Base-by-base conservation (phyloP, 192 early-diverging fungal species). In the Glomus cerebriforme region DNA sequence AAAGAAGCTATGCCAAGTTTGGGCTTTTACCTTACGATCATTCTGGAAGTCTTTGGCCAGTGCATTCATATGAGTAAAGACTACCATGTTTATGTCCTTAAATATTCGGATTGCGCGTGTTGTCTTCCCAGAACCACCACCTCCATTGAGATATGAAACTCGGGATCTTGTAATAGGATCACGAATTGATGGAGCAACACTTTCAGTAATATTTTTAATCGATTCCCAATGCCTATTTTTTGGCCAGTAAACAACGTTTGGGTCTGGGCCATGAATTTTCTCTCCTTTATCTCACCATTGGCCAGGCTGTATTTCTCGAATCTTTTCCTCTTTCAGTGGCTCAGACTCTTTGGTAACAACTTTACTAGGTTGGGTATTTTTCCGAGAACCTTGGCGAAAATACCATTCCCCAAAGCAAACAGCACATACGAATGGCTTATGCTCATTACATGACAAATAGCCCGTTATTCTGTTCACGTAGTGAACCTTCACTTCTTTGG, bases 101-200 rank as follows among this genome's bases (percentile, higher is more conserved):
- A 73, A 73, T 9, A 73, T 73, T 58, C 26, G 72, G 34, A 73
- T 73, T 27, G 72, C 72, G 24, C 27, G 49, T 58, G 72, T 73
- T 73, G 72, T 73, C 26, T 73, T 73, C 2, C 27, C 72, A 73
- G 72, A 73, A 24, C 49, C 72, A 31, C 72, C 49, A 7, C 26
- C 17, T 59, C 72, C 26, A 73, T 73, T 73, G 37, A 73, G 72
- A 73, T 73, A 73, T 19, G 49, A 73, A 31, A 58, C 7, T 58
- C 29, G 3, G 49, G 8, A 59, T 73, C 49, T 49, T 73, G 26
- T 73, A 73, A 73, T 73, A 58, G 26, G 49, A 73, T 73, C 49
- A 34, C 54, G 49, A 59, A 59, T 73, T 49, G 49, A 59, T 49
- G 26, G 49, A 31, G 72, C 47, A 58, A 1, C 37, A 69, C 67